Evolutionary conservation across 2,329 filamentous ascomycete species (phyloP).

Genomic region (Pseudopithomyces maydicus): DNA sequence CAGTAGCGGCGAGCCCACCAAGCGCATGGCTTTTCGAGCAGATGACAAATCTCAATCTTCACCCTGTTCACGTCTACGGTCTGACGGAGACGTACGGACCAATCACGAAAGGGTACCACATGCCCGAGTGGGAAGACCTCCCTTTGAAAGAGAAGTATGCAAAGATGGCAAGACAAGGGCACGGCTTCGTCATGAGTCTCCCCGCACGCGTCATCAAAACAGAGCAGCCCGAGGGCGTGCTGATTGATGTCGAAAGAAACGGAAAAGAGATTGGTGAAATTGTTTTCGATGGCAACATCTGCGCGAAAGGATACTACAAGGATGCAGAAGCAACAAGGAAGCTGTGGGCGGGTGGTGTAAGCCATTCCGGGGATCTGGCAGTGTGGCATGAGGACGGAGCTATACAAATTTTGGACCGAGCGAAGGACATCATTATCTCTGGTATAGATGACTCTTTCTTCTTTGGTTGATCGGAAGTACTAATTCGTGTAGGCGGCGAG

Average conservation of each 20-base stretch:
- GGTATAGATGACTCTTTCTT: constrained; percentile 56
- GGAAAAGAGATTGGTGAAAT: constrained; percentile 82
- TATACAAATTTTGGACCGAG: constrained; percentile 88
- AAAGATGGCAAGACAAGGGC: constrained; percentile 91
- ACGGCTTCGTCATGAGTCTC: constrained; percentile 84
- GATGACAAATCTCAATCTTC: constrained; percentile 86
- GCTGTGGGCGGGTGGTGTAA: constrained; percentile 82
- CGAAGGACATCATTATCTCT: constrained; percentile 98
- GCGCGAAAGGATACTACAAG: constrained; percentile 89
- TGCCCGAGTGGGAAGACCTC: constrained; percentile 82
- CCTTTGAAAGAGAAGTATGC: constrained; percentile 77
- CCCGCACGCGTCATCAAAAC: constrained; percentile 82
- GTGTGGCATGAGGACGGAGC: constrained; percentile 92
- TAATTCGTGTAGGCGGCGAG: constrained; percentile 72
- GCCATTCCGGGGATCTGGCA: constrained; percentile 90
- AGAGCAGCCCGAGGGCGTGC: constrained; percentile 68
- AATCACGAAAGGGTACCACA: constrained; percentile 89
- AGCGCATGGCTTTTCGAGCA: constrained; percentile 89
- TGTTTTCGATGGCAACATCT: constrained; percentile 89
- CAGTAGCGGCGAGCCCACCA: constrained; percentile 90
- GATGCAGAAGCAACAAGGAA: constrained; percentile 84
- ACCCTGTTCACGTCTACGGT: constrained; percentile 93
- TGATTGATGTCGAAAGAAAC: constrained; percentile 71
- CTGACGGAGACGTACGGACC: constrained; percentile 89
- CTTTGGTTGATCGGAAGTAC: neutral